Percentiles rank a stretch among this genome's conserved stretches.
Conservation (phyloP, 2,329 filamentous ascomycete species). For the Zymoseptoria crescenta region DNA sequence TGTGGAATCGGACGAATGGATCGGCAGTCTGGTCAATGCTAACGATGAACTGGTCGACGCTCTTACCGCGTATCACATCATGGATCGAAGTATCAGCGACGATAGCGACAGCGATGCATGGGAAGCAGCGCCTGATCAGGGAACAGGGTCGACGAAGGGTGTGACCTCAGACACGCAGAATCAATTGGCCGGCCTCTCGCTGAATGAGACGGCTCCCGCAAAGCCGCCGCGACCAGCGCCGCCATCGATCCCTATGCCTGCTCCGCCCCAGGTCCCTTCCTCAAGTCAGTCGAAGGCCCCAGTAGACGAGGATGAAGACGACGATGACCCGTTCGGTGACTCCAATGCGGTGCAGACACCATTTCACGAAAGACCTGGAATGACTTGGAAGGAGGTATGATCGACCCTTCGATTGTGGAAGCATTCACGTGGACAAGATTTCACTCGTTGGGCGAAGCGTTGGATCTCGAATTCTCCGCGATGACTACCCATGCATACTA, state of each 20-base stretch:
- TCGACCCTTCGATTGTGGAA: background rate
- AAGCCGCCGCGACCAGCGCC: conserved; percentile 43
- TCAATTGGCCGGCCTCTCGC: conserved; percentile 38
- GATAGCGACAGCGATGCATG: conserved; percentile 57
- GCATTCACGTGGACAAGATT: background rate
- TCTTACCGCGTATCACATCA: conserved; percentile 87
- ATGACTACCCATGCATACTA: background rate
- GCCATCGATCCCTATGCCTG: conserved; percentile 30
- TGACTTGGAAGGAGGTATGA: conserved; percentile 33
- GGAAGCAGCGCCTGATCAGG: conserved; percentile 33
- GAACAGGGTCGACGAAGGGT: conserved; percentile 2
- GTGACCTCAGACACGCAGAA: conserved; percentile 28
- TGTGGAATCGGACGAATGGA: conserved; percentile 83
- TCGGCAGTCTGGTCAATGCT: conserved; percentile 82
- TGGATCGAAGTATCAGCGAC: conserved; percentile 76
- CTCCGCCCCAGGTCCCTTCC: conserved; percentile 16
- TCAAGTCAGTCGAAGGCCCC: conserved; percentile 26
- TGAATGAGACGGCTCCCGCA: conserved; percentile 33
- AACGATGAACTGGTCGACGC: conserved; percentile 94
- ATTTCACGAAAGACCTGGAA: conserved; percentile 20
- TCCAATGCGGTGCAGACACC: conserved; percentile 60
- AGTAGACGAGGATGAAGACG: conserved; percentile 57
- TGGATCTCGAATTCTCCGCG: background rate
- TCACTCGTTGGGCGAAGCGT: background rate
- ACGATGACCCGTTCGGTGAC: conserved; percentile 84